Conservation (phyloP, 192 early-diverging fungal genomes). For the Gaertneriomyces sp. region DNA sequence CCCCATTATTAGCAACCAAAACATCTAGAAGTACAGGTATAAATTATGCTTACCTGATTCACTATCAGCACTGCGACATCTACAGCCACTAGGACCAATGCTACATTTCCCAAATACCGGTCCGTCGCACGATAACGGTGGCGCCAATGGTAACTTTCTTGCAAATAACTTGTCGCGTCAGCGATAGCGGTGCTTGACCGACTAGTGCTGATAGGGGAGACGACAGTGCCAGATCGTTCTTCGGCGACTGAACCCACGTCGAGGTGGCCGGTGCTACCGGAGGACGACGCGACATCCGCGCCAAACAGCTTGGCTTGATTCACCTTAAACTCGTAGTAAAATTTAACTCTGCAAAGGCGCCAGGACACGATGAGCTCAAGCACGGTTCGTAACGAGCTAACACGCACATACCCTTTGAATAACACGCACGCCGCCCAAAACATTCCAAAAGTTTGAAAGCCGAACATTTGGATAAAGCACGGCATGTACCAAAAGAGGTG, state of each 20-base stretch:
- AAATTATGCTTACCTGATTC: constrained; percentile 7
- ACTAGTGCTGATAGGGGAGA: background rate
- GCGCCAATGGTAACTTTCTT: constrained; percentile 9
- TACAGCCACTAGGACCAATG: background rate
- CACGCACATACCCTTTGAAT: constrained; percentile 6
- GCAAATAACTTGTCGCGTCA: background rate
- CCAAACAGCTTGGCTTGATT: constrained; percentile 29
- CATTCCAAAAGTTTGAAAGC: background rate
- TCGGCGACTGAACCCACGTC: background rate
- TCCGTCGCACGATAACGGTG: constrained; percentile 9
- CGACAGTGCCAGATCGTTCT: background rate
- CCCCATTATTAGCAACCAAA: background rate
- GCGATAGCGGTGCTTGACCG: background rate
- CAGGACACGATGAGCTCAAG: background rate
- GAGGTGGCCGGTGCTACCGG: background rate
- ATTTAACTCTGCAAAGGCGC: constrained; percentile 1
- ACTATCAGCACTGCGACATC: background rate
- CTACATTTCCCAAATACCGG: background rate
- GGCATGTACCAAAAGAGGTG: background rate
- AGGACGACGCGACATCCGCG: constrained; percentile 7
- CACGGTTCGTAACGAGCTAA: background rate
- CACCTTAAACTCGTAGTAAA: constrained; percentile 19
- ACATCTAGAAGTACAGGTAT: background rate
- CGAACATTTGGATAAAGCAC: constrained; percentile 21
- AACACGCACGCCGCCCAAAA: constrained; percentile 4